Evolutionary conservation across 2,329 filamentous ascomycete species (phyloP), one percentile per base, ranked within the genome.

Genomic region (Colletotrichum echinochloae): DNA sequence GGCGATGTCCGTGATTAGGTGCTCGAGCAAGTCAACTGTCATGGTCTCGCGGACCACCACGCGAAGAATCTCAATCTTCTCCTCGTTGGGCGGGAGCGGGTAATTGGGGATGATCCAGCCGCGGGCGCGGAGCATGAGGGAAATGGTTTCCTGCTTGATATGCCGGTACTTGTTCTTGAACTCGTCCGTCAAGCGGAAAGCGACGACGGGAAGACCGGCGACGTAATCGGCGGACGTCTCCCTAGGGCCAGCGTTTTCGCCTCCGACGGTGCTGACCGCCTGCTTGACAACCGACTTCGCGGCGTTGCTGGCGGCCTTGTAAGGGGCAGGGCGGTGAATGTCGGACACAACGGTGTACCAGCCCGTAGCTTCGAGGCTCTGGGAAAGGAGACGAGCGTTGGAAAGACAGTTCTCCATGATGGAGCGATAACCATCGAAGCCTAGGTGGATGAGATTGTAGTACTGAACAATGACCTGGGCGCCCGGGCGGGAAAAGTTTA

Each of bases 91-190:
- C 11, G 90, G 90, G 6, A 92, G 82, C 1, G 89, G 86, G 77
- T 92, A 92, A 81, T 92, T 92, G 28, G 90, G 90, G 67, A 92
- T 89, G 70, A 92, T 92, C 82, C 91, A 92, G 79, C 92, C 89
- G 76, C 90, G 90, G 5, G 88, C 87, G 18, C 90, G 84, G 65
- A 92, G 79, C 49, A 92, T 79, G 23, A 90, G 88, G 63, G 87
- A 89, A 18, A 92, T 83, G 7, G 85, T 85, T 66, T 88, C 89
- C 78, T 92, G 91, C 79, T 90, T 88, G 70, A 92, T 82, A 73
- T 90, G 87, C 0, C 89, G 87, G 77, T 85, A 91, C 52, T 89
- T 79, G 69, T 84, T 82, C 76, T 86, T 86, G 80, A 91, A 92
- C 11, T 86, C 83, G 72, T 91, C 88, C 16, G 84, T 86, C 70